These are phyloP conservation scores for Fusarium sp. DNA, from an alignment of 2,329 filamentous ascomycete genomes.

Conservation along the genomic window DNA sequence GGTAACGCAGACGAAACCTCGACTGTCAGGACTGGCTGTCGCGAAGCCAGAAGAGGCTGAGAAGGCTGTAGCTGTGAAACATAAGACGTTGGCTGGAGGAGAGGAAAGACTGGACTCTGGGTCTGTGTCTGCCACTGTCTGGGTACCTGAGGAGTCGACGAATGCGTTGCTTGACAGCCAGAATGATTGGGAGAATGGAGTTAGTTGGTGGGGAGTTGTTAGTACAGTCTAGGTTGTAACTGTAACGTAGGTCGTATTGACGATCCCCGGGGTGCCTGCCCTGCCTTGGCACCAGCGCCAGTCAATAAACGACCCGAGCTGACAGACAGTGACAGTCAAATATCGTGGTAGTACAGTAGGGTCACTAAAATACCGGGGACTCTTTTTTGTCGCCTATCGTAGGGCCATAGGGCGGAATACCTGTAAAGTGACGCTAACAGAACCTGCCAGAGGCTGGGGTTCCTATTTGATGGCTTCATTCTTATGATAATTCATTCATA, in stretches of 20 bases:
- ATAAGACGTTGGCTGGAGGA: constrained; percentile 27
- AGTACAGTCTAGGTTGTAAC: not conserved
- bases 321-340: constrained; percentile 14
- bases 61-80: constrained; percentile 36
- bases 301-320: constrained; percentile 13
- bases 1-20: constrained; percentile 13
- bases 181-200: not conserved
- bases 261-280: constrained; percentile 24
- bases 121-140: not conserved
- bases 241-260: constrained; percentile 15
- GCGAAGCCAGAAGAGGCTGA: constrained; percentile 32
- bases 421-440: not conserved
- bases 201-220: constrained; percentile 16
- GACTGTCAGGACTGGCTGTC: constrained; percentile 7
- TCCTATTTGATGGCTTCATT: constrained; percentile 13
- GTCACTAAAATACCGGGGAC: constrained; percentile 23
- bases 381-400: constrained; percentile 2
- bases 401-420: constrained; percentile 11
- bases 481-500: constrained; percentile 24
- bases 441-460: not conserved
- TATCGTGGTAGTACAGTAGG: not conserved
- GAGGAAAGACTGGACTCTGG: not conserved
- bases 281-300: constrained; percentile 30
- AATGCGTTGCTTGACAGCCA: not conserved
- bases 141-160: constrained; percentile 1